Evolutionary conservation across 164 flowering plant species (phyloP).

Genomic region (Nymphaea colorata): DNA sequence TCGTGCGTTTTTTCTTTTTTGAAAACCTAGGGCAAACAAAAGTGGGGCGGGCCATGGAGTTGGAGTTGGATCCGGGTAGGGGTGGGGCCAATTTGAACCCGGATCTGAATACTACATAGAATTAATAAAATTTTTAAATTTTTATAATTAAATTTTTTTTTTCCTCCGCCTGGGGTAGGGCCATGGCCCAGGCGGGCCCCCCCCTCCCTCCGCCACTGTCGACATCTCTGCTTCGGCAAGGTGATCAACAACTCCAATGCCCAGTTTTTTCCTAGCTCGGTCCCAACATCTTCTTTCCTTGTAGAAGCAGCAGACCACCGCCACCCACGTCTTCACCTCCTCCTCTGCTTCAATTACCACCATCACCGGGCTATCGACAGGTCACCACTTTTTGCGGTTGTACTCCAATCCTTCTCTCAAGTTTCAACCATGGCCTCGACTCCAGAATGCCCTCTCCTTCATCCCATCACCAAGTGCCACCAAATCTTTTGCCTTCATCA

Average conservation of each 20-base stretch:
- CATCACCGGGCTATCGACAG: slow-evolving; percentile 48
- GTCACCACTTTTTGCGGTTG: slow-evolving; percentile 66
- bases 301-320: slow-evolving; percentile 36
- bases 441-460: slow-evolving; percentile 15
- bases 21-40: too few relatives aligned
- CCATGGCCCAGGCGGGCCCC: too few relatives aligned
- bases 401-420: slow-evolving; percentile 52
- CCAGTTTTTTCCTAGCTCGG: slow-evolving; percentile 30
- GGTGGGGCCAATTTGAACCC: too few relatives aligned
- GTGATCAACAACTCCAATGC: slow-evolving; percentile 5
- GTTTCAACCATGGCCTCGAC: slow-evolving; percentile 14
- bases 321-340: slow-evolving; percentile 31
- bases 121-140: too few relatives aligned
- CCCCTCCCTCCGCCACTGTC: neutral
- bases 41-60: too few relatives aligned
- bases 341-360: slow-evolving; percentile 44
- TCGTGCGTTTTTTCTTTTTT: too few relatives aligned
- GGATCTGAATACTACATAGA: too few relatives aligned
- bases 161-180: too few relatives aligned
- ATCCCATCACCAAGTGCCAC: slow-evolving; percentile 4
- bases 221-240: neutral
- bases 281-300: slow-evolving; percentile 19
- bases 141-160: too few relatives aligned
- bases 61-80: too few relatives aligned
- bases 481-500: slow-evolving; percentile 13